Percentiles rank a stretch among this genome's conserved stretches.
Conservation (phyloP, 225 moss, liverwort and hornwort genomes). For the Lunularia cruciata region DNA sequence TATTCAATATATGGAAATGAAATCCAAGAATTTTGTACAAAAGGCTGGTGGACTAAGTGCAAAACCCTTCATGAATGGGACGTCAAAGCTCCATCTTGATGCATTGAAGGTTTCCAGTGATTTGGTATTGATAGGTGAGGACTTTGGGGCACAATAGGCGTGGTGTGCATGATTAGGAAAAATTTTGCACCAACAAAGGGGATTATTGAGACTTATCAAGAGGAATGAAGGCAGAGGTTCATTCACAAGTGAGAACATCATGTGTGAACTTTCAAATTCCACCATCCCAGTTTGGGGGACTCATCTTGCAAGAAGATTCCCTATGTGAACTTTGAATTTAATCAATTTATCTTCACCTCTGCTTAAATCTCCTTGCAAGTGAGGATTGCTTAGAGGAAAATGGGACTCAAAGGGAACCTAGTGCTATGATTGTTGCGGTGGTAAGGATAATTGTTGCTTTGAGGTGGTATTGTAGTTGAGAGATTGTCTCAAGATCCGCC, state of each 20-base stretch:
- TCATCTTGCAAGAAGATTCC: too few relatives aligned
- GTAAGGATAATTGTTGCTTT: too few relatives aligned
- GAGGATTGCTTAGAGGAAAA: too few relatives aligned
- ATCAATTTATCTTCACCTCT: too few relatives aligned
- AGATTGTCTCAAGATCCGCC: too few relatives aligned
- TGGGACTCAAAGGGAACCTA: too few relatives aligned
- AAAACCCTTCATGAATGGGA: background rate
- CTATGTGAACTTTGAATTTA: too few relatives aligned
- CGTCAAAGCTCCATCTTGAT: background rate
- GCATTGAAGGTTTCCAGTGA: background rate
- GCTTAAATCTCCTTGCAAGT: too few relatives aligned
- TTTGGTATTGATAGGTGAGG: slow-evolving; percentile 5
- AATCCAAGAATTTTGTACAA: background rate
- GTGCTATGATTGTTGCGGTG: too few relatives aligned
- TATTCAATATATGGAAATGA: background rate
- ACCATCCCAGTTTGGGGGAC: too few relatives aligned
- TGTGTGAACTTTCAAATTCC: too few relatives aligned
- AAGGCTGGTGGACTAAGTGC: background rate
- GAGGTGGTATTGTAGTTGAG: too few relatives aligned
- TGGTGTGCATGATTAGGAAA: background rate
- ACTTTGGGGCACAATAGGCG: background rate
- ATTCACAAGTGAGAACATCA: slow-evolving; percentile 5
- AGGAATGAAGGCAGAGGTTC: background rate
- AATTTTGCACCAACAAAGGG: slow-evolving; percentile 11
- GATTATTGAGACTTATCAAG: slow-evolving; percentile 15